A percentile compares a stretch with the other conserved stretches of the same genome.
These are phyloP conservation scores for Leucosporidium scottii DNA, from an alignment of 768 basidiomycete species.

Conservation along the genomic window DNA sequence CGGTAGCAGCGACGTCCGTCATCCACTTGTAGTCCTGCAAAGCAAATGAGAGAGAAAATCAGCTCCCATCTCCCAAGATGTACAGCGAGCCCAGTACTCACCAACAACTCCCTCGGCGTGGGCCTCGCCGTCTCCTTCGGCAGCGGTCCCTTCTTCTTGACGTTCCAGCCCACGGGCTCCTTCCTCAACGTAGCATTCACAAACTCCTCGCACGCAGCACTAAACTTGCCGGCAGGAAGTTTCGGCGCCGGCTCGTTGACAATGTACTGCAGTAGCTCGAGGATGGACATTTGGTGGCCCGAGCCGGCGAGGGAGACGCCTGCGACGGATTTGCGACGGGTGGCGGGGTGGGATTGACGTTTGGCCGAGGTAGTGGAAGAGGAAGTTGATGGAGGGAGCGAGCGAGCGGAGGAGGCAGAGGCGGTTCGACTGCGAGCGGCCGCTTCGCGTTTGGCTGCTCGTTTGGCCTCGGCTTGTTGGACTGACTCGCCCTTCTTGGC, in stretches of 20 bases:
- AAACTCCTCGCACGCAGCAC: slow-evolving; percentile 69
- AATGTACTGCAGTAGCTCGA: slow-evolving; percentile 94
- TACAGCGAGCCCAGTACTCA: neutral
- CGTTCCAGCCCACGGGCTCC: slow-evolving; percentile 57
- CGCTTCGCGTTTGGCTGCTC: slow-evolving; percentile 24
- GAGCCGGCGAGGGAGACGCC: slow-evolving; percentile 91
- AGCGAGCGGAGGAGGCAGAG: slow-evolving; percentile 30
- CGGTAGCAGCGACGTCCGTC: slow-evolving; percentile 54
- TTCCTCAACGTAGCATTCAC: slow-evolving; percentile 85
- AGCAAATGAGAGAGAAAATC: slow-evolving; percentile 1
- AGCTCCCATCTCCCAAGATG: neutral
- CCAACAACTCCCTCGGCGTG: slow-evolving; percentile 40
- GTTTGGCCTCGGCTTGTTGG: slow-evolving; percentile 25
- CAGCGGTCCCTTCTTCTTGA: slow-evolving; percentile 53
- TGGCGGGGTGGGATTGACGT: slow-evolving; percentile 38
- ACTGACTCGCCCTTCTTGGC: slow-evolving; percentile 24
- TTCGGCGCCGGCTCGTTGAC: slow-evolving; percentile 96
- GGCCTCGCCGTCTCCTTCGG: slow-evolving; percentile 72
- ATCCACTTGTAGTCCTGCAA: slow-evolving; percentile 68
- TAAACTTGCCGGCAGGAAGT: slow-evolving; percentile 67
- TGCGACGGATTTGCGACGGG: slow-evolving; percentile 63
- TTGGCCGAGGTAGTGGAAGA: neutral
- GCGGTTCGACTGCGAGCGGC: slow-evolving; percentile 4
- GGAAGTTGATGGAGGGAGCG: slow-evolving; percentile 46
- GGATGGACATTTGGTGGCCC: slow-evolving; percentile 95